Evolutionary conservation across 495 filamentous ascomycete genomes (phyloP).

Genomic region (Penicillium steckii): DNA sequence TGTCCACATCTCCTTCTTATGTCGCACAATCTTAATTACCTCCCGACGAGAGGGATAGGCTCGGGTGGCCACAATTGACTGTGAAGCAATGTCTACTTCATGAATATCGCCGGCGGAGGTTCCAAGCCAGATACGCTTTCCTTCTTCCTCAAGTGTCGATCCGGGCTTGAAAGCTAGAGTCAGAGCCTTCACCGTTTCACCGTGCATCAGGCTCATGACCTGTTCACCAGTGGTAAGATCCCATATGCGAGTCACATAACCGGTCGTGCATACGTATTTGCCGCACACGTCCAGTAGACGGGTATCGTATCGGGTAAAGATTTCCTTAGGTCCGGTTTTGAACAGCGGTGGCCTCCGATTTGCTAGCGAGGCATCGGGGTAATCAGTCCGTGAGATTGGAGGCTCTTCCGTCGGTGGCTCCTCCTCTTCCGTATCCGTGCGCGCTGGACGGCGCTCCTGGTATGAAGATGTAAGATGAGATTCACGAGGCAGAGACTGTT

Average conservation of each 20-base stretch:
- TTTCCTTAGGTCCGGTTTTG: slow-evolving; percentile 67
- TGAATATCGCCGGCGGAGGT: slow-evolving; percentile 82
- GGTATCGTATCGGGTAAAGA: slow-evolving; percentile 80
- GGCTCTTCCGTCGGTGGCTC: slow-evolving; percentile 30
- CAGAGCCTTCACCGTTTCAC: slow-evolving; percentile 73
- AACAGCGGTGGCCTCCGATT: slow-evolving; percentile 81
- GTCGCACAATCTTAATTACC: slow-evolving; percentile 81
- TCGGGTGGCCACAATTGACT: slow-evolving; percentile 63
- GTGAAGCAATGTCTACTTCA: slow-evolving; percentile 76
- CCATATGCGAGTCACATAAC: slow-evolving; percentile 83
- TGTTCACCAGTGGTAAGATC: slow-evolving; percentile 76
- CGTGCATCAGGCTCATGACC: slow-evolving; percentile 75
- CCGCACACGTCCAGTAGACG: slow-evolving; percentile 84
- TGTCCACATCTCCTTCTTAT: slow-evolving; percentile 90
- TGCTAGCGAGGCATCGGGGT: slow-evolving; percentile 79
- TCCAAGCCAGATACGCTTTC: slow-evolving; percentile 84
- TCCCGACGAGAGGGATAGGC: slow-evolving; percentile 77
- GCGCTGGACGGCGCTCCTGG: slow-evolving; percentile 21
- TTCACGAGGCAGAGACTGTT: slow-evolving; percentile 35
- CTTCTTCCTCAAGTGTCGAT: slow-evolving; percentile 71
- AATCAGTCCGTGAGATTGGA: slow-evolving; percentile 50
- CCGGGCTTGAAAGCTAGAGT: slow-evolving; percentile 85
- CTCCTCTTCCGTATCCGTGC: slow-evolving; percentile 33
- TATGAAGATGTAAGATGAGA: slow-evolving; percentile 14
- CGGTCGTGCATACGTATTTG: slow-evolving; percentile 80